Conservation (phyloP, 352 stramenopile genomes). For the Globisporangium paroecandrum region DNA sequence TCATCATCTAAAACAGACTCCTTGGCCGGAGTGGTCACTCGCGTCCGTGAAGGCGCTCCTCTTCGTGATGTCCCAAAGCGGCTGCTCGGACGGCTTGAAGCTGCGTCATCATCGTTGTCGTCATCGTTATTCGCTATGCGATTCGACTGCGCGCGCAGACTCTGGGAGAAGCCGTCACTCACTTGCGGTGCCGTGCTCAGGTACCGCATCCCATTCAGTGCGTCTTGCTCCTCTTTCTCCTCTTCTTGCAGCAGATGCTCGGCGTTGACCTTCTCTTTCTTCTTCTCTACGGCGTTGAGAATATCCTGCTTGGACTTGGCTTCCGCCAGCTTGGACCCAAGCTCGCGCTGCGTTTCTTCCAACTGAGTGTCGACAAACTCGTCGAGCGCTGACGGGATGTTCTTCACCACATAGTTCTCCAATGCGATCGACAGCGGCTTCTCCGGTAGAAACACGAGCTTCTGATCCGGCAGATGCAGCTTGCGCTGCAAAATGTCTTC, state of each 20-base stretch:
- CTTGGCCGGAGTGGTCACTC: background rate
- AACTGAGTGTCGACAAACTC: constrained; percentile 71
- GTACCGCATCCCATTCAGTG: constrained; percentile 5
- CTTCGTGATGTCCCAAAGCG: constrained; percentile 25
- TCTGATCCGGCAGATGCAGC: constrained; percentile 58
- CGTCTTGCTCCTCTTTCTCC: constrained; percentile 30
- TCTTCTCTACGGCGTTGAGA: constrained; percentile 58
- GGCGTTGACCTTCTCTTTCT: constrained; percentile 55
- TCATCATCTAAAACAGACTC: constrained; percentile 16
- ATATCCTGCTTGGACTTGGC: constrained; percentile 64
- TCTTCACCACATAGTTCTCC: constrained; percentile 82
- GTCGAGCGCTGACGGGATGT: constrained; percentile 71
- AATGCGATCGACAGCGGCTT: constrained; percentile 60
- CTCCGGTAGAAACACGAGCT: constrained; percentile 76
- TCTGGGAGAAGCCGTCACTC: constrained; percentile 19
- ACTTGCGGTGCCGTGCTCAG: constrained; percentile 1
- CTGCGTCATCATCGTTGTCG: constrained; percentile 17
- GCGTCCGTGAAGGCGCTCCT: background rate
- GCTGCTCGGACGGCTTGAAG: constrained; percentile 24
- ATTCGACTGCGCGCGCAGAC: constrained; percentile 23
- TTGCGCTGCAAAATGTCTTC: constrained; percentile 74
- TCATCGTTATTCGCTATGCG: constrained; percentile 2
- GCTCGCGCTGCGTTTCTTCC: constrained; percentile 66
- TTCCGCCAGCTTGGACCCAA: constrained; percentile 38
- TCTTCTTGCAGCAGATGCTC: constrained; percentile 50